Base-by-base conservation (phyloP, 1,139 yeast species). In the Sugiyamaella castrensis region DNA sequence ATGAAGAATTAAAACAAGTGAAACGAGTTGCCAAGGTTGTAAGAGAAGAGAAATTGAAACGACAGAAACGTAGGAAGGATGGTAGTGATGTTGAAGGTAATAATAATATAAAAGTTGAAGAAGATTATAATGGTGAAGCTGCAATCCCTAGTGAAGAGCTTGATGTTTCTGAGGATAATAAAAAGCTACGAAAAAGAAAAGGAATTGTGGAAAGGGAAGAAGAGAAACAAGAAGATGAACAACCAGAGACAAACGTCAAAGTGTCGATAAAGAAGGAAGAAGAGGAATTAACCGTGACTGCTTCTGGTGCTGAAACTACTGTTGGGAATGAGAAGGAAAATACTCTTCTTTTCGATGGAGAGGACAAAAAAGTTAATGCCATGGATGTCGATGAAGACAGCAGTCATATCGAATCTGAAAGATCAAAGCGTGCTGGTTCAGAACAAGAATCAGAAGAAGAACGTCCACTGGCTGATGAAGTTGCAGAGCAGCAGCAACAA, bases 301-400 rank as follows among this genome's bases (percentile, higher is more conserved):
- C 42, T 11, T 37, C 44, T 6, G 55, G 48, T 19, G 44, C 49
- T n/a, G 54, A 50, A 27, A 47, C 49, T 10, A 43, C 35, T 27
- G 60, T 57, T 13, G 16, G 7, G 12, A 55, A 52, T 5, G 52
- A 52, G 15, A 59, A 37, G 9, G 30, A 48, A 24, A 53, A 41
- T 11, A 47, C 46, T 28, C 53, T 24, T 28, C 41, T 43, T 24
- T 41, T 49, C 30, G 53, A 48, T 19, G 46, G 47, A 10, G 52
- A 52, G 49, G 46, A 55, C 56, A 46, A 54, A 45, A 51, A 54
- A 4, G 37, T 37, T 11, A 39, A 40, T 40, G 6, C 40, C 8
- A 46, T 40, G 48, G 48, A 40, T 28, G 26, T 46, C 6, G 48
- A 46, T 13, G 45, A 46, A n/a, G 44, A 28, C n/a, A n/a, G n/a